Conservation (phyloP, 257 asterid species). For the Schizonepeta tenuifolia region DNA sequence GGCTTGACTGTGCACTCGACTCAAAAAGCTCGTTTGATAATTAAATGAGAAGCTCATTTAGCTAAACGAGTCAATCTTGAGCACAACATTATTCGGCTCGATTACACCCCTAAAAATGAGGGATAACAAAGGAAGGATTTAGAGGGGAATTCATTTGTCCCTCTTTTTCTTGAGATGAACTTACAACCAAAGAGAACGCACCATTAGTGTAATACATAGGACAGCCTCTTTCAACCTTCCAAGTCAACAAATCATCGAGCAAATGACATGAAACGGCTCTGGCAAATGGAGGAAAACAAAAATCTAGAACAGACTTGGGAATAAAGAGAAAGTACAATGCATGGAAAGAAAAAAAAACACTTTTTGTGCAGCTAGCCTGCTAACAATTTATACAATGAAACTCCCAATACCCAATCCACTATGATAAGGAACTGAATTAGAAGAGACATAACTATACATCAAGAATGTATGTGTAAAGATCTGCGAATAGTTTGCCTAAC, state of each 20-base stretch:
- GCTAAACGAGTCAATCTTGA: no score
- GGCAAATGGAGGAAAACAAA: background rate
- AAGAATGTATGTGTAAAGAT: background rate
- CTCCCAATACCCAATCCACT: background rate
- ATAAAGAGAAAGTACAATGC: constrained; percentile 11
- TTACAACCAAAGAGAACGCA: no score
- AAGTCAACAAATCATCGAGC: background rate
- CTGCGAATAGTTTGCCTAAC: constrained; percentile 7
- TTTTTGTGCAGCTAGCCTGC: background rate
- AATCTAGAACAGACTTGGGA: background rate
- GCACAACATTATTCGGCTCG: no score
- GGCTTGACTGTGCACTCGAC: no score
- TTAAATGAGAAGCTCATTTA: no score
- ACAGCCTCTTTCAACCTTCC: background rate
- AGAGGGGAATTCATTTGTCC: no score
- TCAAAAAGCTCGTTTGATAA: no score
- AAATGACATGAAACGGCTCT: background rate
- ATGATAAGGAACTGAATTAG: constrained; percentile 7
- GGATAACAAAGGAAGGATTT: no score
- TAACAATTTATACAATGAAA: background rate
- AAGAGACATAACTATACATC: background rate
- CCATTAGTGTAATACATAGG: background rate
- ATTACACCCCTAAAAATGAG: no score
- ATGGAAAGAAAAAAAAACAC: background rate
- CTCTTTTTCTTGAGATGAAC: no score